A percentile compares a stretch with the other conserved stretches of the same genome.
Conservation (phyloP, 2,329 filamentous ascomycete genomes). For the Diaporthe australafricana region DNA sequence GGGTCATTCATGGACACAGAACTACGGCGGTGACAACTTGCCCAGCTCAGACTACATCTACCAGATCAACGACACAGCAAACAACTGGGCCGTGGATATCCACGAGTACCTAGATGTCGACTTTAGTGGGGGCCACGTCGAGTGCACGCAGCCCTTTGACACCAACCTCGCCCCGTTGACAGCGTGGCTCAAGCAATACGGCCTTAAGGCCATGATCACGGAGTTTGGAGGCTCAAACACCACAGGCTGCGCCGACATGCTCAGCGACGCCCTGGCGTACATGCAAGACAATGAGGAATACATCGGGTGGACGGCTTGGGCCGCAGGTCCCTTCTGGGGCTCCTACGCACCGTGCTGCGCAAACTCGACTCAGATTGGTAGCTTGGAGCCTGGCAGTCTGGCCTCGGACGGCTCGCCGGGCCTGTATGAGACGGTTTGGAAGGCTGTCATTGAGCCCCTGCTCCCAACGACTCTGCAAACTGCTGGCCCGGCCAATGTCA, state of each 20-base stretch:
- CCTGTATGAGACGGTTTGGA: constrained; percentile 59
- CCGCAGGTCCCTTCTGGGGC: constrained; percentile 62
- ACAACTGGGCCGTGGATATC: constrained; percentile 63
- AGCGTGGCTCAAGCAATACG: constrained; percentile 56
- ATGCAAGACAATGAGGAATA: constrained; percentile 59
- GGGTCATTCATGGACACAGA: constrained; percentile 58
- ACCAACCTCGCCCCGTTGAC: constrained; percentile 55
- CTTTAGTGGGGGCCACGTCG: constrained; percentile 56
- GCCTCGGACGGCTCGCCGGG: constrained; percentile 55
- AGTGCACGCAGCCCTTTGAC: constrained; percentile 53
- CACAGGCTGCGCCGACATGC: constrained; percentile 53
- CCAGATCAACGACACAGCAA: constrained; percentile 56
- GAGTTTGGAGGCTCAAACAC: constrained; percentile 61
- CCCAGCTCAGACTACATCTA: constrained; percentile 52
- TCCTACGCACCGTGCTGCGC: constrained; percentile 51
- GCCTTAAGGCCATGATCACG: constrained; percentile 61
- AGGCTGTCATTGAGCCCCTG: constrained; percentile 55
- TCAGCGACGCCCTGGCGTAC: constrained; percentile 56
- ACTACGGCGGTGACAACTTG: constrained; percentile 50
- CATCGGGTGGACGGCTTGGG: constrained; percentile 64
- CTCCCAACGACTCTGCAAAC: constrained; percentile 55
- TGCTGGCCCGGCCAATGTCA: constrained; percentile 47
- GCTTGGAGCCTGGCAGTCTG: constrained; percentile 58
- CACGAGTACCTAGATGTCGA: constrained; percentile 64
- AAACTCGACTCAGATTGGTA: constrained; percentile 54